These are phyloP conservation scores for Obelidium mucronatum DNA, from an alignment of 192 early-diverging fungal genomes.

Conservation along the genomic window DNA sequence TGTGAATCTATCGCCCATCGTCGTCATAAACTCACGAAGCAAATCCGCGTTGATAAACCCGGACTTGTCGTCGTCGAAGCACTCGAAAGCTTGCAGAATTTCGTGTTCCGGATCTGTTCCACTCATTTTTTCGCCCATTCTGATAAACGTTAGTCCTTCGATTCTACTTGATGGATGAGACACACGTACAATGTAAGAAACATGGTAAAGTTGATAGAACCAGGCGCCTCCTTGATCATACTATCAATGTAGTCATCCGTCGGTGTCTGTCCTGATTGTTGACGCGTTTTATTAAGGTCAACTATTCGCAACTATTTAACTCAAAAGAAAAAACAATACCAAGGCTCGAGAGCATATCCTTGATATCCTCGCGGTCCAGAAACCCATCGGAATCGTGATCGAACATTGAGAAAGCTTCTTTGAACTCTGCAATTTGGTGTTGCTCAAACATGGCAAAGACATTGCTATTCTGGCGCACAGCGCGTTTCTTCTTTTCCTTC, in stretches of 20 bases:
- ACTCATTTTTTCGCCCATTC: constrained; percentile 89
- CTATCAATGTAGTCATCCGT: constrained; percentile 84
- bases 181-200: constrained; percentile 79
- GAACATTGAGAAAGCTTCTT: constrained; percentile 95
- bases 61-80: constrained; percentile 85
- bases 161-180: background rate
- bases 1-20: constrained; percentile 91
- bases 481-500: constrained; percentile 87
- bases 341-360: constrained; percentile 84
- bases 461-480: constrained; percentile 93
- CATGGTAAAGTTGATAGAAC: constrained; percentile 94
- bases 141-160: background rate
- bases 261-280: constrained; percentile 64
- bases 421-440: constrained; percentile 94
- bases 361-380: constrained; percentile 91
- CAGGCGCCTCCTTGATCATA: constrained; percentile 88
- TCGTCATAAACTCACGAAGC: constrained; percentile 87
- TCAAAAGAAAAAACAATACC: constrained; percentile 48
- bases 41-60: constrained; percentile 84
- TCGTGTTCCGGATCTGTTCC: constrained; percentile 92
- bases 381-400: constrained; percentile 94
- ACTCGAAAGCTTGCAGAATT: constrained; percentile 91
- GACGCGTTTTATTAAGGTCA: constrained; percentile 8
- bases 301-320: background rate
- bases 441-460: constrained; percentile 99